A percentile compares a stretch with the other conserved stretches of the same genome.
phyloP scores from a whole-genome alignment of 805 yeast species.

The Priceomyces carsonii region DNA sequence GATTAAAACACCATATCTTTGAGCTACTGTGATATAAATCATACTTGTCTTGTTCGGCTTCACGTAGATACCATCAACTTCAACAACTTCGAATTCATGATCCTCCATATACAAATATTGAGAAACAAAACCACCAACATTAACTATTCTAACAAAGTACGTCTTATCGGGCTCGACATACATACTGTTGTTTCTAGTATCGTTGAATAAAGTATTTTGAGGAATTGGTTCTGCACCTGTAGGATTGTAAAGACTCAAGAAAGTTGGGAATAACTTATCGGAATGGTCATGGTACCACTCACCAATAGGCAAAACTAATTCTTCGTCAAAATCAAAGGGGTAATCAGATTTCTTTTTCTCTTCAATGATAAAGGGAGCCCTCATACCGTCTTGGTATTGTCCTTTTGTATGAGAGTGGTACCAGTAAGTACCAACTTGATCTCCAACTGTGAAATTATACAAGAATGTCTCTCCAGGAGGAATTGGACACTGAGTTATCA shows the following conservation, averaged over 20 bases:
- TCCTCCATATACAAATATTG: slow-evolving; percentile 48
- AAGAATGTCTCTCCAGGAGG: slow-evolving; percentile 72
- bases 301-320: slow-evolving; percentile 53
- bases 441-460: slow-evolving; percentile 85
- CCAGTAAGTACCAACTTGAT: slow-evolving; percentile 93
- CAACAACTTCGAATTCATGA: slow-evolving; percentile 42
- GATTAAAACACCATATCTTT: slow-evolving; percentile 71
- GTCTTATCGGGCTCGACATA: slow-evolving; percentile 59
- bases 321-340: slow-evolving; percentile 66
- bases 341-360: slow-evolving; percentile 33
- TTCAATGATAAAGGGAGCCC: slow-evolving; percentile 76
- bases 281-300: slow-evolving; percentile 67
- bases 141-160: slow-evolving; percentile 62
- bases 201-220: slow-evolving; percentile 63
- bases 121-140: slow-evolving; percentile 72
- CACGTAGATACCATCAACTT: slow-evolving; percentile 53
- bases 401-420: slow-evolving; percentile 92
- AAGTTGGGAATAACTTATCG: slow-evolving; percentile 44
- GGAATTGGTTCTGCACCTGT: slow-evolving; percentile 87
- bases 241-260: slow-evolving; percentile 68
- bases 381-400: slow-evolving; percentile 93
- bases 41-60: slow-evolving; percentile 56
- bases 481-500: slow-evolving; percentile 88
- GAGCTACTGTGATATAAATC: slow-evolving; percentile 75
- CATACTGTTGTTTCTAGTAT: slow-evolving; percentile 58